A percentile compares a stretch with the other conserved stretches of the same genome.
Conservation (phyloP, 1,139 yeast genomes). For the Diutina rugosa region DNA sequence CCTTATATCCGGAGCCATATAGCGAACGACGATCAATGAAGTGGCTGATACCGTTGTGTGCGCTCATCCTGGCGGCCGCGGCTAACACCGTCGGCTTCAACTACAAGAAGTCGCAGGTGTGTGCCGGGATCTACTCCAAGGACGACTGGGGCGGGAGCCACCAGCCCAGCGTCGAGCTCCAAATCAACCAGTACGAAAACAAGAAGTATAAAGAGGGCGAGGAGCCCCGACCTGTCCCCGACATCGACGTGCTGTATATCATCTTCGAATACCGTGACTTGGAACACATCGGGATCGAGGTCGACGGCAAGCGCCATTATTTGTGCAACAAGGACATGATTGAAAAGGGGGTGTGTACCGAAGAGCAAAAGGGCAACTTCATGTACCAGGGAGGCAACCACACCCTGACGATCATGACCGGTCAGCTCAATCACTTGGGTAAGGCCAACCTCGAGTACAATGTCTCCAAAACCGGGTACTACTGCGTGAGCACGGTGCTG, state of each 20-base stretch:
- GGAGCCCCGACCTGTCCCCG: slow-evolving; percentile 11
- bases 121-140: slow-evolving; percentile 84
- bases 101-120: slow-evolving; percentile 41
- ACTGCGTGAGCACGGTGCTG: slow-evolving; percentile 71
- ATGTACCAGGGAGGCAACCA: neutral
- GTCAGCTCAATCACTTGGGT: slow-evolving; percentile 43
- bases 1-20: neutral
- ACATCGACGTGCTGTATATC: slow-evolving; percentile 46
- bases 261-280: slow-evolving; percentile 79
- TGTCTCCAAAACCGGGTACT: slow-evolving; percentile 71
- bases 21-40: neutral
- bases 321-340: neutral
- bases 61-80: neutral
- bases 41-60: neutral
- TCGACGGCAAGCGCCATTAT: slow-evolving; percentile 10
- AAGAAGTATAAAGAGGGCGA: slow-evolving; percentile 17
- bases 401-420: slow-evolving; percentile 35
- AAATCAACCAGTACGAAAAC: slow-evolving; percentile 21
- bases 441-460: slow-evolving; percentile 49
- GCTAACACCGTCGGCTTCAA: slow-evolving; percentile 41
- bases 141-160: slow-evolving; percentile 77
- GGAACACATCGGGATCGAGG: slow-evolving; percentile 45
- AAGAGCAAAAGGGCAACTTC: neutral
- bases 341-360: neutral
- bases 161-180: slow-evolving; percentile 49